Evolutionary conservation across 2,329 filamentous ascomycete species (phyloP).

Genomic region (Penicillium sp.): DNA sequence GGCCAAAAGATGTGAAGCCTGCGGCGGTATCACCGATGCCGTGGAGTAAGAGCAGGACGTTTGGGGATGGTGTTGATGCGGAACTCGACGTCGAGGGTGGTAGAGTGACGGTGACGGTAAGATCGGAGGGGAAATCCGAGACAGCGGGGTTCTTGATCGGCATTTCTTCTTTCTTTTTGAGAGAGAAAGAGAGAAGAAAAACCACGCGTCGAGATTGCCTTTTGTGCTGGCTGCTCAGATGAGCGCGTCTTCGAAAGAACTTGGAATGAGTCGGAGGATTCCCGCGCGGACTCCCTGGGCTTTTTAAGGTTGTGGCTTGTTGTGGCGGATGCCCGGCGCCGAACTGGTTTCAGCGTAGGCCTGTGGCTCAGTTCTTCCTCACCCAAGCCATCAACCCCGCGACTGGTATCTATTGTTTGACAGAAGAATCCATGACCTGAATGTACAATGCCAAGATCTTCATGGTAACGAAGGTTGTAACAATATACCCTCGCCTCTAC

Average conservation of each 20-base stretch:
- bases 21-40: conserved; percentile 71
- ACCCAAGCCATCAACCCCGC: too few relatives aligned
- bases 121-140: conserved; percentile 43
- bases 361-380: not conserved
- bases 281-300: not conserved
- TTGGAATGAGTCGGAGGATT: not conserved
- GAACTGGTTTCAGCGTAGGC: too few relatives aligned
- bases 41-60: conserved; percentile 75
- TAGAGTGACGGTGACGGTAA: conserved; percentile 37
- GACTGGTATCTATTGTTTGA: too few relatives aligned
- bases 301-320: not conserved
- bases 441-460: too few relatives aligned
- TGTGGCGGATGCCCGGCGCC: not conserved
- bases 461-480: too few relatives aligned
- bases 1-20: conserved; percentile 64
- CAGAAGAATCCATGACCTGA: too few relatives aligned
- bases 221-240: not conserved
- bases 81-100: conserved; percentile 37
- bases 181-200: not conserved
- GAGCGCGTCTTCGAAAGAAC: not conserved
- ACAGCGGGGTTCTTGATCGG: conserved; percentile 34
- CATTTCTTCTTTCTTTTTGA: conserved; percentile 16
- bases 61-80: conserved; percentile 50
- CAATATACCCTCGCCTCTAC: too few relatives aligned
- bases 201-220: not conserved